These are phyloP conservation scores for Coemansia sp. DNA, from an alignment of 192 early-diverging fungal genomes.

Conservation along the genomic window DNA sequence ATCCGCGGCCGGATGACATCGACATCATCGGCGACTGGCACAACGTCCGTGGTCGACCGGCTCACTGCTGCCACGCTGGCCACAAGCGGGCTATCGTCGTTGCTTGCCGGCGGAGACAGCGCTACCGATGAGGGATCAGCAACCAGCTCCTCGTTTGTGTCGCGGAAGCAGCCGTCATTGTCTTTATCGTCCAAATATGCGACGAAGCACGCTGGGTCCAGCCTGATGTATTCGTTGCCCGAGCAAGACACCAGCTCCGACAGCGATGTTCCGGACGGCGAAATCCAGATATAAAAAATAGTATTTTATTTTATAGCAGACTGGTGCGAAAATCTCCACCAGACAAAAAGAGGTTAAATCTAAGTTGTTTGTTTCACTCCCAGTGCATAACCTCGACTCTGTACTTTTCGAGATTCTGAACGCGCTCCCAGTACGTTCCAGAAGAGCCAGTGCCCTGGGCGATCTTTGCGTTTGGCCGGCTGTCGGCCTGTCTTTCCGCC, in stretches of 20 bases:
- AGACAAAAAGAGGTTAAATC: not conserved
- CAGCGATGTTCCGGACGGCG: conserved; percentile 18
- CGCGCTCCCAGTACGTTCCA: conserved; percentile 52
- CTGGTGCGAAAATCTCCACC: too few relatives aligned
- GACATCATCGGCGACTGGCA: not conserved
- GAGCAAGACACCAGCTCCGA: conserved; percentile 41
- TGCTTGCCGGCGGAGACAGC: conserved; percentile 34
- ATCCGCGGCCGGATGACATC: not conserved
- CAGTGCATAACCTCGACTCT: conserved; percentile 55
- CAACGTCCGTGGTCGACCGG: not conserved
- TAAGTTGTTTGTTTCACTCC: conserved; percentile 12
- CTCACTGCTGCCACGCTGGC: not conserved
- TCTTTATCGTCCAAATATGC: not conserved
- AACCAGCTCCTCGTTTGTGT: conserved; percentile 33
- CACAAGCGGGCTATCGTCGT: conserved; percentile 5
- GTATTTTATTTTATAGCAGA: too few relatives aligned
- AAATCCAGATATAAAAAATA: too few relatives aligned
- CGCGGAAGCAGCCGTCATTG: conserved; percentile 1
- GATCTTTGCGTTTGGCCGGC: conserved; percentile 34
- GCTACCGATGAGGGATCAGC: conserved; percentile 54
- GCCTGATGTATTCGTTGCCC: conserved; percentile 34
- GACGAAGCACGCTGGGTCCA: conserved; percentile 12
- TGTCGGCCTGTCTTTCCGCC: conserved; percentile 32
- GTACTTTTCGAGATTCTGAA: conserved; percentile 54
- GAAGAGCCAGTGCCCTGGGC: conserved; percentile 43